Evolutionary conservation across 805 yeast species (phyloP), one percentile per base, ranked within the genome.

Genomic region (Suhomyces faveliae): DNA sequence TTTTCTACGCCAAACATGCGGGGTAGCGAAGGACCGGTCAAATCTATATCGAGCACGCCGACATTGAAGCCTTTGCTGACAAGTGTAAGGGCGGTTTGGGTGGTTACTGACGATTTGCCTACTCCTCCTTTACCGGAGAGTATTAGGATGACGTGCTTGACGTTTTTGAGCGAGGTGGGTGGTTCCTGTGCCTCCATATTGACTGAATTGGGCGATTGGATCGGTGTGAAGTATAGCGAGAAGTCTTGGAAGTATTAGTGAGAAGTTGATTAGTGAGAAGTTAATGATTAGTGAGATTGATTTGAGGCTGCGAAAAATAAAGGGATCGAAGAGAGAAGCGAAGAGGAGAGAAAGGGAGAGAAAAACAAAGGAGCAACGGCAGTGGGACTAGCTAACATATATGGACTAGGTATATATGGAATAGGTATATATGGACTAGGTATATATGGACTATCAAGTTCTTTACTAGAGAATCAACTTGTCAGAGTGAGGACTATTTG

Each of bases 91-190:
- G 97, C 98, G 1, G 90, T 74, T 62, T 94, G 99, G 0, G 97
- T 88, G 2, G 99, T 91, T 1, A 94, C 90, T 0, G 97, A 89
- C 10, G 97, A 89, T 63, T 94, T 94, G 1, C 99, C 99, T 0
- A 94, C 99, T 20, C 99, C 97, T 23, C 97, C 97, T 65, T 90
- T 90, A 1, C 97, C 99, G 0, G 97, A 89, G 2, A 94, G 79
- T 9, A 94, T 84, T 29, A 94, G 74, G 3, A 90, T 63, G 4
- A 94, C 82, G 62, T 92, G 96, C 56, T 84, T 83, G 25, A 92
- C 84, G 43, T 77, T 70, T 17, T 67, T 44, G 23, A 73, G 62
- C 30, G 76, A 70, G 30, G 25, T 9, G 13, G 43, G 43, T 11
- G 25, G 24, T 40, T 40, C 43, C 20, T 40, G 43, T 23, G 47